phyloP scores from a whole-genome alignment of 2,329 filamentous ascomycete species.

The Pseudogymnoascus sp. region DNA sequence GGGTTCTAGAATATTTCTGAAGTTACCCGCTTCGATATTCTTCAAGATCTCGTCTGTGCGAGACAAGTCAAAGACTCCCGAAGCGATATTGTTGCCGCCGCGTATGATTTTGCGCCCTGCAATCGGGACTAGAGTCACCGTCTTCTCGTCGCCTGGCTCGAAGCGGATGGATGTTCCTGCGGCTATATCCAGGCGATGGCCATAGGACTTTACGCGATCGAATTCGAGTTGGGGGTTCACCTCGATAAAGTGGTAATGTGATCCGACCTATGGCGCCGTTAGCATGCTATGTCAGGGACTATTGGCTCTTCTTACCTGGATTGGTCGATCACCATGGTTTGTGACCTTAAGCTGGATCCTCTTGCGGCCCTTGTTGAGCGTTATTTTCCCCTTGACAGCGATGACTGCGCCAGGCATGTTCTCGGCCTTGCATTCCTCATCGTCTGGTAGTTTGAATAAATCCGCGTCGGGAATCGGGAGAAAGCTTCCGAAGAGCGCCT shows the following conservation, averaged over 20 bases:
- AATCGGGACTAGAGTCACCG: slow-evolving; percentile 84
- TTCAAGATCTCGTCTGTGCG: slow-evolving; percentile 59
- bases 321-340: slow-evolving; percentile 80
- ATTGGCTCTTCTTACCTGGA: slow-evolving; percentile 55
- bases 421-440: slow-evolving; percentile 57
- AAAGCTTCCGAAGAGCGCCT: slow-evolving; percentile 86
- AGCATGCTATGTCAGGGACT: neutral
- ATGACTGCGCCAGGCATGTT: slow-evolving; percentile 76
- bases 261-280: slow-evolving; percentile 55
- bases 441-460: slow-evolving; percentile 58
- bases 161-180: slow-evolving; percentile 90
- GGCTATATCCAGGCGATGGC: slow-evolving; percentile 80
- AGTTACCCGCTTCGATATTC: slow-evolving; percentile 64
- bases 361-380: slow-evolving; percentile 66
- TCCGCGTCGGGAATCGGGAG: slow-evolving; percentile 66
- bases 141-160: slow-evolving; percentile 87
- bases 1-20: slow-evolving; percentile 68
- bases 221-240: slow-evolving; percentile 87
- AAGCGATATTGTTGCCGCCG: slow-evolving; percentile 75
- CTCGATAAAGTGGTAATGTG: slow-evolving; percentile 94
- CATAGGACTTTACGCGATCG: slow-evolving; percentile 74
- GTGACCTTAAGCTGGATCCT: slow-evolving; percentile 70
- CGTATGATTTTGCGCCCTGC: slow-evolving; percentile 71
- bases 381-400: slow-evolving; percentile 59
- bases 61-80: slow-evolving; percentile 59